phyloP scores from a whole-genome alignment of 345 rosid species.

The Raphanus sativus region DNA sequence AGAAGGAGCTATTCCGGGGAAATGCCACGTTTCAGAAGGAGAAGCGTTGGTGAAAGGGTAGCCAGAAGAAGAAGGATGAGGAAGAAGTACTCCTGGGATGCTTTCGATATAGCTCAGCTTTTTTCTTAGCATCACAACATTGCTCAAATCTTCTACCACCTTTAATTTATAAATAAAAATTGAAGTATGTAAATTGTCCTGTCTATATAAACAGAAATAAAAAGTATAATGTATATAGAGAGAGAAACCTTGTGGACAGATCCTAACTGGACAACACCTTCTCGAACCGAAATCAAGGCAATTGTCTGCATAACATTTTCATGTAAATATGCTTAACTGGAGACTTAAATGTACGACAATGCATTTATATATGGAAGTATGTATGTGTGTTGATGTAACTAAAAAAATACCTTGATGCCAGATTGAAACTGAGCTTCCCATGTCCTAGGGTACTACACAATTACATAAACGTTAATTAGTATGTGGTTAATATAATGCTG shows the following conservation, averaged over 20 bases:
- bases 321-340: neutral
- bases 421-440: constrained; percentile 99
- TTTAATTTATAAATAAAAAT: constrained; percentile 9
- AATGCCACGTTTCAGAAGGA: constrained; percentile 57
- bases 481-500: neutral
- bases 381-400: neutral
- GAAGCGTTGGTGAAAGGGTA: constrained; percentile 54
- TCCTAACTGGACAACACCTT: constrained; percentile 97
- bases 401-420: constrained; percentile 70
- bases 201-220: neutral
- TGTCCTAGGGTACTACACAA: constrained; percentile 82
- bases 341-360: neutral
- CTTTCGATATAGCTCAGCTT: constrained; percentile 89
- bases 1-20: constrained; percentile 44
- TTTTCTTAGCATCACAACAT: constrained; percentile 72
- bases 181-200: neutral
- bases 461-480: constrained; percentile 5
- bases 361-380: neutral
- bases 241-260: constrained; percentile 71
- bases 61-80: constrained; percentile 85
- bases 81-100: constrained; percentile 89
- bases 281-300: constrained; percentile 90
- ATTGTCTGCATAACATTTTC: constrained; percentile 68
- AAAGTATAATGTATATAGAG: neutral
- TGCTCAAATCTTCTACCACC: constrained; percentile 89